phyloP scores from a whole-genome alignment of 2,329 filamentous ascomycete species.

The Dothideomycetes sp. region DNA sequence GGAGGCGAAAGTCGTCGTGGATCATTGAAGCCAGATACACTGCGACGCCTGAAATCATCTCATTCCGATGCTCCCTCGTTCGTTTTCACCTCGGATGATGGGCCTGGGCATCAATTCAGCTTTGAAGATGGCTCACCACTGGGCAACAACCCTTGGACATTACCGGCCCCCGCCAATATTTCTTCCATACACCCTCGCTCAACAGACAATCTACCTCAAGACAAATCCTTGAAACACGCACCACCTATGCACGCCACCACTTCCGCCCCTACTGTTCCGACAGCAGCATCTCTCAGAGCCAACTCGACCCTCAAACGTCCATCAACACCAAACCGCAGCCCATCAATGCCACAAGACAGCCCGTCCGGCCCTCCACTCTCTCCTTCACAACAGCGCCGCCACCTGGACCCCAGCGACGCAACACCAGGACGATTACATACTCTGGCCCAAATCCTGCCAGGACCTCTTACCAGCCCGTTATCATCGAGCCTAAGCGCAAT shows the following conservation, averaged over 20 bases:
- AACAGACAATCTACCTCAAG: conserved; percentile 17
- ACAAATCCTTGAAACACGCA: conserved; percentile 16
- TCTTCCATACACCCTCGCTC: conserved; percentile 25
- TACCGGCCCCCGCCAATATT: conserved; percentile 18
- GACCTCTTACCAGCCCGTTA: conserved; percentile 51
- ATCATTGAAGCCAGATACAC: neutral
- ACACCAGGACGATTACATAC: conserved; percentile 22
- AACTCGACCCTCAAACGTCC: conserved; percentile 2
- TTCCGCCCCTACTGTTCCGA: conserved; percentile 24
- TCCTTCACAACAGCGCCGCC: conserved; percentile 16
- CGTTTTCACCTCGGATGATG: conserved; percentile 17
- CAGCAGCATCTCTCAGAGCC: conserved; percentile 16
- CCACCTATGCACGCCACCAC: conserved; percentile 30
- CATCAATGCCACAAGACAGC: conserved; percentile 15
- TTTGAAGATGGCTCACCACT: conserved; percentile 12
- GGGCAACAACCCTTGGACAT: conserved; percentile 7
- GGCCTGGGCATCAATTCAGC: conserved; percentile 2
- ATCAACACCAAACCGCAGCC: conserved; percentile 19
- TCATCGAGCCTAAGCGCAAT: conserved; percentile 53
- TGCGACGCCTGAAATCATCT: conserved; percentile 2
- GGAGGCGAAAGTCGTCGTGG: conserved; percentile 11
- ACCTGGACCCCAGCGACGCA: conserved; percentile 26
- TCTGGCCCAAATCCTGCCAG: conserved; percentile 47
- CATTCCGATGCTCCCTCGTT: conserved; percentile 18
- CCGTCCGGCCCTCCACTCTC: conserved; percentile 9